A percentile compares a stretch with the other conserved stretches of the same genome.
phyloP scores from a whole-genome alignment of 2,329 filamentous ascomycete genomes.

The Cordyceps cicadae region DNA sequence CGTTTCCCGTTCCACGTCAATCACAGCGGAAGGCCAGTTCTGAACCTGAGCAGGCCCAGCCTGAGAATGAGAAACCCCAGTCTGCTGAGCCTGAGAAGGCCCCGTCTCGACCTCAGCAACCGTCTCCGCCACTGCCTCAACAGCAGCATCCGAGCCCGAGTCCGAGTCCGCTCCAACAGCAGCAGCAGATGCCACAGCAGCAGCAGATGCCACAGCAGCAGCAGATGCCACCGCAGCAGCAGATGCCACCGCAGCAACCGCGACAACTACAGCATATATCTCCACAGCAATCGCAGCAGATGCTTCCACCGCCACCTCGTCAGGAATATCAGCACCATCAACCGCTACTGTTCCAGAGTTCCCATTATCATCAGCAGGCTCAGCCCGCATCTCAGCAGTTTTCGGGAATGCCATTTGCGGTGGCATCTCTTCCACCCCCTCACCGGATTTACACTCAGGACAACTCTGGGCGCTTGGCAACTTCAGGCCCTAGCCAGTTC shows the following conservation, averaged over 20 bases:
- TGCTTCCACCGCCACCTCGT: not conserved
- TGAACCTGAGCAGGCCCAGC: not conserved
- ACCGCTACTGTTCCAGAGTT: not conserved
- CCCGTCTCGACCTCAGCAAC: too few relatives aligned
- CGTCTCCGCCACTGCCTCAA: too few relatives aligned
- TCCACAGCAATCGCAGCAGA: not conserved
- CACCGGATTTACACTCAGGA: not conserved
- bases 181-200: too few relatives aligned
- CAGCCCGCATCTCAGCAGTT: conserved; percentile 8
- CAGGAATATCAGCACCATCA: not conserved
- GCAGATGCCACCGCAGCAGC: not conserved
- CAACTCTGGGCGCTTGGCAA: not conserved
- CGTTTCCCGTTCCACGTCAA: not conserved
- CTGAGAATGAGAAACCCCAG: conserved; percentile 2
- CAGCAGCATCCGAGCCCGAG: too few relatives aligned
- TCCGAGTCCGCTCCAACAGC: too few relatives aligned
- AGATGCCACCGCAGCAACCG: not conserved
- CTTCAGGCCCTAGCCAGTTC: not conserved
- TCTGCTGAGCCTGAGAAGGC: too few relatives aligned
- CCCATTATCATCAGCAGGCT: not conserved
- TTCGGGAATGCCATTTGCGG: not conserved
- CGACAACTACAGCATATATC: not conserved
- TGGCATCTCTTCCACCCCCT: not conserved
- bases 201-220: too few relatives aligned
- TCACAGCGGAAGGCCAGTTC: not conserved